These are phyloP conservation scores for Pseudocercospora fijiensis DNA, from an alignment of 2,329 filamentous ascomycete genomes.

Conservation along the genomic window DNA sequence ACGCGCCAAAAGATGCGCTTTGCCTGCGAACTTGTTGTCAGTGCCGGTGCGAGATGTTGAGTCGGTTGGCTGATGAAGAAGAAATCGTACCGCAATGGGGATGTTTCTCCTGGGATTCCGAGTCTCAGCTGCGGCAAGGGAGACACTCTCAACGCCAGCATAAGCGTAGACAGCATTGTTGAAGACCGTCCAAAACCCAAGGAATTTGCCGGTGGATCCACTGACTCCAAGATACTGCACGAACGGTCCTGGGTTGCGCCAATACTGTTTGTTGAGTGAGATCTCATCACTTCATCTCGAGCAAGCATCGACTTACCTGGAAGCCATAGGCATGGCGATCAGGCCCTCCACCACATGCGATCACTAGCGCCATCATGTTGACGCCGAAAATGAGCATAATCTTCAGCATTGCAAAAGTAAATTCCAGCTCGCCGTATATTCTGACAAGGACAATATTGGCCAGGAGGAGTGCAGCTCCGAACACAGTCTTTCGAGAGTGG, in stretches of 20 bases:
- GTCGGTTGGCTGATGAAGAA: no score
- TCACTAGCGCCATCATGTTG: conserved; percentile 35
- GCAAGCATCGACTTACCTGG: neutral
- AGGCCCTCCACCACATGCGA: conserved; percentile 41
- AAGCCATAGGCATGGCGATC: conserved; percentile 37
- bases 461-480: conserved; percentile 18
- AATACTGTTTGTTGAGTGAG: conserved; percentile 9
- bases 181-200: conserved; percentile 22
- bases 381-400: conserved; percentile 47
- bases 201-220: conserved; percentile 24
- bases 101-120: conserved; percentile 22
- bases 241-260: conserved; percentile 23
- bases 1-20: conserved; percentile 12
- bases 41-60: neutral
- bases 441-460: conserved; percentile 27
- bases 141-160: conserved; percentile 17
- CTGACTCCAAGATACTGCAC: conserved; percentile 19
- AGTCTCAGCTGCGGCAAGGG: conserved; percentile 24
- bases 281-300: neutral
- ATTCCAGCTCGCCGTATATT: conserved; percentile 38
- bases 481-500: conserved; percentile 28
- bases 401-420: conserved; percentile 45
- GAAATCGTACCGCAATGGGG: conserved; percentile 17
- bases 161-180: conserved; percentile 21
- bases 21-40: neutral